Evolutionary conservation across 345 rosid species (phyloP).

Genomic region (Populus deltoides): DNA sequence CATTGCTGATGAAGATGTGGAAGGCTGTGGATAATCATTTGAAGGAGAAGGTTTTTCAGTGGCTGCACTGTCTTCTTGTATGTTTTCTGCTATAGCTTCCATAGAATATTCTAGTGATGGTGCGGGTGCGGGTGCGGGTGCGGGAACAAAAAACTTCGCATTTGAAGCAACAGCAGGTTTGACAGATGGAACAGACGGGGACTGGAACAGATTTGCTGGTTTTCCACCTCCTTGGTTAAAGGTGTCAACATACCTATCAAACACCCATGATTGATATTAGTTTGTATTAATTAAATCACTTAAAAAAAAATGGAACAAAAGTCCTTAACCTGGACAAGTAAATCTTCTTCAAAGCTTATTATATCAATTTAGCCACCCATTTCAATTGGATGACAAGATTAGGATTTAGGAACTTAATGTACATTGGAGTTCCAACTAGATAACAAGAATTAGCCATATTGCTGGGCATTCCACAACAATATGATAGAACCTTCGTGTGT

Average conservation of each 20-base stretch:
- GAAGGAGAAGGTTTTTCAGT: constrained; percentile 45
- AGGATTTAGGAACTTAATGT: neutral
- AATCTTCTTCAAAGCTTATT: neutral
- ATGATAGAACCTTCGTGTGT: neutral
- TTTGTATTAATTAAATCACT: neutral
- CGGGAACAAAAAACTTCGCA: constrained; percentile 81
- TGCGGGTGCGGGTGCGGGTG: constrained; percentile 53
- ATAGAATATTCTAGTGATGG: constrained; percentile 42
- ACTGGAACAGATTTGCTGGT: constrained; percentile 56
- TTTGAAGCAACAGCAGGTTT: constrained; percentile 67
- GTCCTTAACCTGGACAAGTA: neutral
- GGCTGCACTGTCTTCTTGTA: constrained; percentile 35
- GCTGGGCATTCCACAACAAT: neutral
- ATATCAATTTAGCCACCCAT: neutral
- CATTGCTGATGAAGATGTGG: constrained; percentile 36
- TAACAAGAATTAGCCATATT: neutral
- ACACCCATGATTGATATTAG: neutral
- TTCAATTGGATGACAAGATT: neutral
- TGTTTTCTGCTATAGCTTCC: constrained; percentile 51
- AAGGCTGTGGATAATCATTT: constrained; percentile 32
- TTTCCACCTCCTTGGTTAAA: constrained; percentile 60
- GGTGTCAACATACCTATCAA: constrained; percentile 77
- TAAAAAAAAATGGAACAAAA: neutral
- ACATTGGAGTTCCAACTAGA: neutral
- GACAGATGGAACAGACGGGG: constrained; percentile 58